Evolutionary conservation across 371 early-diverging fungal genomes (phyloP), one percentile per base, ranked within the genome.

Genomic region (Mortierella sp.): DNA sequence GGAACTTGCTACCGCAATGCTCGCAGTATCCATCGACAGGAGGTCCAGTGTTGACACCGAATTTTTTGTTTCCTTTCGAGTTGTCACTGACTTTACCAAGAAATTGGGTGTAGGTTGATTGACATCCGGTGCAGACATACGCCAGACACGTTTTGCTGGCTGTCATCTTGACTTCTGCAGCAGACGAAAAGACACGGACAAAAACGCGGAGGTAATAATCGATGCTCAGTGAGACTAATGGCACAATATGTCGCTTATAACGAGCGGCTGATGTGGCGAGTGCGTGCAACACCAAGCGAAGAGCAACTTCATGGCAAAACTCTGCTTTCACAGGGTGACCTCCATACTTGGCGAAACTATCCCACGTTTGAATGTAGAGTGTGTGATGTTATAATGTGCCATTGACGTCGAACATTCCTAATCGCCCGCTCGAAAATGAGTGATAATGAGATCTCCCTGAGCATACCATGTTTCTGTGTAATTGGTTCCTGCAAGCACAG

Each of bases 151-250:
- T 90, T 80, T 93, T 91, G 72, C 90, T 87, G 12, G 94, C 91
- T 10, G 89, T 80, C 55, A 86, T 81, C 71, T 96, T 97, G 31
- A 91, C 90, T 67, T 87, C 76, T 23, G 81, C 72, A 2, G 98
- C 88, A n/a, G 90, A 93, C 26, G 89, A 86, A 58, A 85, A 82
- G 3, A 99, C 96, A n/a, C 93, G 90, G 14, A 99, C 95, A 87
- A 99, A 99, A 12, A 99, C 90, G 49, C 99, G 89, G 28, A 99
- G 87, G 82, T 99, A 99, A 78, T 98, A 99, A 85, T 99, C 99
- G 50, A 99, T 97, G 73, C 96, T 96, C 58, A 96, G 90, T 43
- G 95, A 94, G 13, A 97, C 78, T 61, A 99, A 79, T 4, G 99
- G 99, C 18, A 87, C 93, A 70, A 99, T 96, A 61, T 85, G 83